Evolutionary conservation across 495 filamentous ascomycete species (phyloP).

Genomic region (Staphylotrichum longicolle): DNA sequence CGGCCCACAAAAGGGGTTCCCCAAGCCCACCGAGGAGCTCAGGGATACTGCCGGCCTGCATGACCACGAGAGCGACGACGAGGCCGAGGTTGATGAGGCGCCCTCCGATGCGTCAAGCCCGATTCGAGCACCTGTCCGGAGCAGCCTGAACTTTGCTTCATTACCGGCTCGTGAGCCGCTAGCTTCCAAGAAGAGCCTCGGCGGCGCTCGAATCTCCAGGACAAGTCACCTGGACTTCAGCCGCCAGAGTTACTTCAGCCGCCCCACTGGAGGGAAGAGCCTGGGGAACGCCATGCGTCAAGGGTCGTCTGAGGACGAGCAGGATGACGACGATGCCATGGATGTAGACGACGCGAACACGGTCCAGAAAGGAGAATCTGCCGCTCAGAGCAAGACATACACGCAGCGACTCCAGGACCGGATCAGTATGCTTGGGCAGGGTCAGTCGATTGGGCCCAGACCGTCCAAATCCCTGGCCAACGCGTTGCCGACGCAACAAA

Average conservation of each 20-base stretch:
- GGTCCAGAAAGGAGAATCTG: constrained; percentile 36
- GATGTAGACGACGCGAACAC: constrained; percentile 57
- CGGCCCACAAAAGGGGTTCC: constrained; percentile 18
- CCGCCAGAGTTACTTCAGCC: constrained; percentile 63
- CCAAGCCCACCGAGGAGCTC: constrained; percentile 24
- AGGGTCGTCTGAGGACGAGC: constrained; percentile 45
- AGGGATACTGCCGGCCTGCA: background rate
- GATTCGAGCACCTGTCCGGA: constrained; percentile 61
- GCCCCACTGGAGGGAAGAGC: constrained; percentile 60
- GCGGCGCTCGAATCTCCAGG: constrained; percentile 61
- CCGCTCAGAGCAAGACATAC: constrained; percentile 76
- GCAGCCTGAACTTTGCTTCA: constrained; percentile 88
- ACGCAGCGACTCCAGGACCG: constrained; percentile 89
- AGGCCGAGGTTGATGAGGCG: constrained; percentile 45
- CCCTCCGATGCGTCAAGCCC: constrained; percentile 52
- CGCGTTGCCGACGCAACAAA: constrained; percentile 35
- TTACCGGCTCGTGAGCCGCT: constrained; percentile 88
- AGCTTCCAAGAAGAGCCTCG: constrained; percentile 74
- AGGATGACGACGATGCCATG: constrained; percentile 54
- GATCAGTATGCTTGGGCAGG: constrained; percentile 88
- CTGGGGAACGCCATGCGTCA: constrained; percentile 44
- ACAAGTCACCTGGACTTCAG: constrained; percentile 75
- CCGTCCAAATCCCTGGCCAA: constrained; percentile 69
- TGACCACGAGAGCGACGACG: constrained; percentile 18
- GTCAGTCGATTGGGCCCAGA: constrained; percentile 58